These are phyloP conservation scores for Solanum gandarillasii DNA, from an alignment of 257 asterid genomes.

Conservation along the genomic window DNA sequence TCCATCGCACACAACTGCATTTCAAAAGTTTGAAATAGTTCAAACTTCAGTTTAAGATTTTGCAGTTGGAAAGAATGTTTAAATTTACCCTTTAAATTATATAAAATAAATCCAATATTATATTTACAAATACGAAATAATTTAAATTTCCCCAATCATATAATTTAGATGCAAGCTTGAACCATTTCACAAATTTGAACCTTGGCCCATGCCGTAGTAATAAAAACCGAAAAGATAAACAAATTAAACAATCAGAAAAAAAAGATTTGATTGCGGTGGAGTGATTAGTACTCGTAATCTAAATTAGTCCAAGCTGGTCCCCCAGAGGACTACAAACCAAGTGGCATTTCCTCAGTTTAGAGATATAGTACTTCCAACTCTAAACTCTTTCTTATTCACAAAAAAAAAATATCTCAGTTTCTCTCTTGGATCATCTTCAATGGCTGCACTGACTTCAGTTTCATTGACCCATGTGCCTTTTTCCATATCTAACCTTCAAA, in stretches of 20 bases:
- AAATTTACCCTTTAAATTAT: too few relatives aligned
- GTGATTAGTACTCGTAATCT: too few relatives aligned
- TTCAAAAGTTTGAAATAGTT: not conserved
- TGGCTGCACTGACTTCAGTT: constrained; percentile 41
- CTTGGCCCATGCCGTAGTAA: too few relatives aligned
- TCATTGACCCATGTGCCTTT: constrained; percentile 21
- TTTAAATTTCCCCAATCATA: not conserved
- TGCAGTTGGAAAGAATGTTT: not conserved
- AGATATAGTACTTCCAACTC: not conserved
- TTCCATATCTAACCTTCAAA: constrained; percentile 17
- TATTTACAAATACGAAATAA: too few relatives aligned
- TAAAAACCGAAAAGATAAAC: not conserved
- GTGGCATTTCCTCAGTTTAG: not conserved
- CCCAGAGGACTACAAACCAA: not conserved
- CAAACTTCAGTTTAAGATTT: not conserved
- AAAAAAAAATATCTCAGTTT: not conserved
- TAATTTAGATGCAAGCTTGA: not conserved
- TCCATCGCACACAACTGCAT: too few relatives aligned
- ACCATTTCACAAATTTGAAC: not conserved
- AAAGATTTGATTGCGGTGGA: fast-evolving
- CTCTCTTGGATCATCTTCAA: constrained; percentile 4
- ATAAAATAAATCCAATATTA: too few relatives aligned
- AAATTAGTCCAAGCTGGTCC: not conserved
- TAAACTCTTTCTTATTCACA: not conserved
- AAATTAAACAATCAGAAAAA: too few relatives aligned